phyloP scores from a whole-genome alignment of 768 basidiomycete genomes.

The Agaricus subrufescens region DNA sequence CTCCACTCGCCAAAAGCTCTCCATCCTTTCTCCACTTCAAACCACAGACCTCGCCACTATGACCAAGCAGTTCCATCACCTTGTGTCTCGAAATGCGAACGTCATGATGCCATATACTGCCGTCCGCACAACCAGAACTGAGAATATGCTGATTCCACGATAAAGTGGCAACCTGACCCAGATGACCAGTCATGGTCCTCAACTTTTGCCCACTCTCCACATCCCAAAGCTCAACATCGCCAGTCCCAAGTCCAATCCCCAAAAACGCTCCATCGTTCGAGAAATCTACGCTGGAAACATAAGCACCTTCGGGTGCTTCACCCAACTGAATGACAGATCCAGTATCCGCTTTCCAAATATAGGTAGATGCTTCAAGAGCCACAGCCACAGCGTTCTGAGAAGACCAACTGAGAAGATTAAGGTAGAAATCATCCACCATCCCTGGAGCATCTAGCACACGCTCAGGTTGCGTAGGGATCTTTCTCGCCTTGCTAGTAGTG shows the following conservation, averaged over 20 bases:
- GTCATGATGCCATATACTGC: slow-evolving; percentile 96
- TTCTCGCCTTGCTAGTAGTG: slow-evolving; percentile 66
- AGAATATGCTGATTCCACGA: slow-evolving; percentile 88
- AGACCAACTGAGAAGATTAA: slow-evolving; percentile 92
- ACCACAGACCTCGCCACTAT: slow-evolving; percentile 91
- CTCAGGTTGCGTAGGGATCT: slow-evolving; percentile 83
- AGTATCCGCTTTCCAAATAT: slow-evolving; percentile 92
- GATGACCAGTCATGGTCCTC: slow-evolving; percentile 88
- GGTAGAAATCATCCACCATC: slow-evolving; percentile 93
- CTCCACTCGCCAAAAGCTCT: slow-evolving; percentile 88
- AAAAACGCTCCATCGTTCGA: slow-evolving; percentile 79
- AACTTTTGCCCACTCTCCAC: slow-evolving; percentile 72
- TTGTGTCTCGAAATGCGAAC: slow-evolving; percentile 85
- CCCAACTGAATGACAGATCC: slow-evolving; percentile 78
- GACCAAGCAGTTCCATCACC: slow-evolving; percentile 85
- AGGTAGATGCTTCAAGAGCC: slow-evolving; percentile 80
- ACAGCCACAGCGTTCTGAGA: slow-evolving; percentile 84
- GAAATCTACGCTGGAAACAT: slow-evolving; percentile 74
- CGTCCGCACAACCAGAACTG: slow-evolving; percentile 86
- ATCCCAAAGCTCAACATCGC: slow-evolving; percentile 96
- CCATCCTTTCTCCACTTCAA: slow-evolving; percentile 87
- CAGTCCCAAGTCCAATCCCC: slow-evolving; percentile 74
- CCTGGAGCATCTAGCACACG: slow-evolving; percentile 95
- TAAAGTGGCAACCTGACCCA: slow-evolving; percentile 76
- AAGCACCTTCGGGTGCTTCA: slow-evolving; percentile 70